phyloP scores from a whole-genome alignment of 108 stramenopile species.

The Fragilaria crotonensis region DNA sequence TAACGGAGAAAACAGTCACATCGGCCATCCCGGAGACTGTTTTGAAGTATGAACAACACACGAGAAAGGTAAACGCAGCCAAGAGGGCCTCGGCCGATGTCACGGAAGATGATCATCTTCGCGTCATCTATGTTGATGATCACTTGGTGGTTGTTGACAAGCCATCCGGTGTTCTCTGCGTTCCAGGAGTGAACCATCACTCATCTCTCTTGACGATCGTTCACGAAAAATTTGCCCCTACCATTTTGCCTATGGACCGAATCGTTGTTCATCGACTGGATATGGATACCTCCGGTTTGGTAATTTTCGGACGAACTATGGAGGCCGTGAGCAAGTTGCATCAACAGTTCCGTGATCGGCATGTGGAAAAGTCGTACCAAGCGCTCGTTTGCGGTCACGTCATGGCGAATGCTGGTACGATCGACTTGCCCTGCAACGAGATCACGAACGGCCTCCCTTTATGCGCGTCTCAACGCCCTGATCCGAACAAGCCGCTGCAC shows the following conservation, averaged over 20 bases:
- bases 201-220: conserved; percentile 47
- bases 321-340: conserved; percentile 41
- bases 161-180: conserved; percentile 68
- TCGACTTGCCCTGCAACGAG: conserved; percentile 71
- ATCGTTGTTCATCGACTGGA: conserved; percentile 82
- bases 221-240: conserved; percentile 18
- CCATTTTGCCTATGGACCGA: conserved; percentile 13
- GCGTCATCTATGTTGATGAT: conserved; percentile 54
- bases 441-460: conserved; percentile 69
- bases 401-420: conserved; percentile 19
- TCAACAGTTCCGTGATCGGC: conserved; percentile 53
- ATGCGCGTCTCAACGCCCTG: conserved; percentile 70
- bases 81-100: conserved; percentile 30
- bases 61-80: conserved; percentile 49
- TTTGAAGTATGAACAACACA: conserved; percentile 66
- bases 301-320: conserved; percentile 47
- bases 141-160: conserved; percentile 65
- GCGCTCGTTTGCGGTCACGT: conserved; percentile 71
- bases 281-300: conserved; percentile 78
- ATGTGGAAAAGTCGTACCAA: conserved; percentile 49
- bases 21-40: conserved; percentile 54
- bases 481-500: conserved; percentile 41
- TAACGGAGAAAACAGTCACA: neutral
- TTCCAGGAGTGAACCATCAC: conserved; percentile 63
- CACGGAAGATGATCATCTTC: conserved; percentile 30